Evolutionary conservation across 306 rosid genomes (phyloP), one percentile per base, ranked within the genome.

Genomic region (Lathyrus aphaca): DNA sequence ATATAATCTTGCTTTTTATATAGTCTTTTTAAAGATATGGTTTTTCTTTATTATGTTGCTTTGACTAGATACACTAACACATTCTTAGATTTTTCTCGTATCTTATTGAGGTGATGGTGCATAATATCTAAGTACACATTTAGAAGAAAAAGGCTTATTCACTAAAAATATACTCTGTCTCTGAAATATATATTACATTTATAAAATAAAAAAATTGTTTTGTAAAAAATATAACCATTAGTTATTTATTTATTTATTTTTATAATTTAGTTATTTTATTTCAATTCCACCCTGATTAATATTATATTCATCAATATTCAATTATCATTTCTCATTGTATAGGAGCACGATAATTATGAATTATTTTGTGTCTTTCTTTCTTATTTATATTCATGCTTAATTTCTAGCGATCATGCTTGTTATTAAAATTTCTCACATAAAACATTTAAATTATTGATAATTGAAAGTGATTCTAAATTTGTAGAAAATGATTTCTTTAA

Each of bases 71-170:
- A 64, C 71, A 45, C 3, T 13, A 23, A 66, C 16, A 69, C 46
- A 39, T 38, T 56, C 62, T 30, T 30, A 40, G 63, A 42, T 42
- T 61, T 45, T 64, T 35, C 29, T 57, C 29, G 58, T 7, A 68
- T 77, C 66, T 21, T 16, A 16, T 43, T 69, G 50, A 77, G 48
- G 51, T 58, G 80, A 64, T 54, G 15, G 15, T 64, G 50, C 77
- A 35, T 29, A 23, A 23, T 15, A 43, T 5, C 32, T 57, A 66
- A 21, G 51, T 29, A 40, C n/a, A 45, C n/a, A 45, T 48, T 48
- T 19, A 43, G 19, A 38, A 21, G 8, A 45, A 66, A 60, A 45
- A 50, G 10, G 14, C 18, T 51, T 48, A 29, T 65, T 64, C 57
- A 8, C 23, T 1, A 12, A 42, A 42, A 42, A 43, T 43, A 43